Evolutionary conservation across 441 rosid genomes (phyloP).

Genomic region (Erodium chrysanthum): DNA sequence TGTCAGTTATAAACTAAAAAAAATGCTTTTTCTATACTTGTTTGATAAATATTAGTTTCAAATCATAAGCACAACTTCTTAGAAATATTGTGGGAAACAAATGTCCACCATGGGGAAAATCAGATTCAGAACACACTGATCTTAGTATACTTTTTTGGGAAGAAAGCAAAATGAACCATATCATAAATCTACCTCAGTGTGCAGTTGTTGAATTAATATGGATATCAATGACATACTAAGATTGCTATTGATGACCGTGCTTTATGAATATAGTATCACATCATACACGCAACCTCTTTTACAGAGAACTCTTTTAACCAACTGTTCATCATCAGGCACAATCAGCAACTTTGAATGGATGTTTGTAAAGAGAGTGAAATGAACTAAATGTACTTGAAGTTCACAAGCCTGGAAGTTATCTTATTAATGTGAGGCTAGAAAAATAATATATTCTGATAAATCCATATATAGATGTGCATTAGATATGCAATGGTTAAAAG

Average conservation of each 20-base stretch:
- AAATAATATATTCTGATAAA: background rate
- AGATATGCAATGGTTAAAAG: conserved; percentile 9
- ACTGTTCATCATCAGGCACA: background rate
- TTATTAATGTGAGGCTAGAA: background rate
- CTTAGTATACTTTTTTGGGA: background rate
- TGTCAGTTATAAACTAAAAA: background rate
- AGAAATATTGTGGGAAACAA: background rate
- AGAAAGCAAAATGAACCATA: background rate
- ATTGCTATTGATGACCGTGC: background rate
- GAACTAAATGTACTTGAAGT: background rate
- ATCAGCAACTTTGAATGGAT: background rate
- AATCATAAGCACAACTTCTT: background rate
- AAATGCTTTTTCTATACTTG: background rate
- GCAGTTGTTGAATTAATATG: background rate
- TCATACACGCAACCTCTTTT: background rate
- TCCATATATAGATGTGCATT: background rate
- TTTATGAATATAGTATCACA: background rate
- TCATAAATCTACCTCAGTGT: background rate
- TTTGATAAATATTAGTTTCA: background rate
- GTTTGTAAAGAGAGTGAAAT: background rate
- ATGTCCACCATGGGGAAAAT: background rate
- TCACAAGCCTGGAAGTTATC: background rate
- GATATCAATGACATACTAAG: background rate
- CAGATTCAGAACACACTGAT: background rate
- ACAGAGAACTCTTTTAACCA: background rate